Evolutionary conservation across 2,329 filamentous ascomycete genomes (phyloP).

Genomic region (Purpureocillium takamizusanense): DNA sequence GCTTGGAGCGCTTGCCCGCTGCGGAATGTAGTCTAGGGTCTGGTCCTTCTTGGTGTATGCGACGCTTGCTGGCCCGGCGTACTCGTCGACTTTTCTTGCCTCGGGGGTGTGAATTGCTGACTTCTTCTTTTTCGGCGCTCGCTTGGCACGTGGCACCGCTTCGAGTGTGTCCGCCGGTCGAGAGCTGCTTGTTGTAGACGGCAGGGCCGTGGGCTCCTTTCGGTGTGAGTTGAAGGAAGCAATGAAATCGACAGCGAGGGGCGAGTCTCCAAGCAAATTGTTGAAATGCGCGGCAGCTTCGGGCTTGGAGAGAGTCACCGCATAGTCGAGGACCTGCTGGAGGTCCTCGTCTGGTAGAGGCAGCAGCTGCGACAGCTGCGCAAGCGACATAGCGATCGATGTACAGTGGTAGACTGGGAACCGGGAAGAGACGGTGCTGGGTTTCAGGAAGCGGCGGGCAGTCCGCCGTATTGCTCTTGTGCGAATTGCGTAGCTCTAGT

Average conservation of each 20-base stretch:
- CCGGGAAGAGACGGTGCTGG: too few species aligned
- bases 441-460: background rate
- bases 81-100: slow-evolving; percentile 49
- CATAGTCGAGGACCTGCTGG: slow-evolving; percentile 76
- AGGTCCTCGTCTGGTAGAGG: slow-evolving; percentile 80
- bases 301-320: slow-evolving; percentile 63
- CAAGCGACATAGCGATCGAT: slow-evolving; percentile 35
- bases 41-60: slow-evolving; percentile 67
- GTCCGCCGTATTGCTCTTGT: too few species aligned
- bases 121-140: slow-evolving; percentile 47
- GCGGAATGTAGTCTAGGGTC: slow-evolving; percentile 64
- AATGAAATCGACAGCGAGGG: slow-evolving; percentile 67
- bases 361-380: slow-evolving; percentile 70
- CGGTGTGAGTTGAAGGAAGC: slow-evolving; percentile 68
- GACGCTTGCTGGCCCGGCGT: slow-evolving; percentile 55
- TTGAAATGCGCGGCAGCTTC: slow-evolving; percentile 78
- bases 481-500: too few species aligned
- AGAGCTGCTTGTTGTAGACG: slow-evolving; percentile 2
- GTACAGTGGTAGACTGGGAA: background rate
- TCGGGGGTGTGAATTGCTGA: slow-evolving; percentile 53
- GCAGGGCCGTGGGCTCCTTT: slow-evolving; percentile 23
- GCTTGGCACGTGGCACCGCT: slow-evolving; percentile 38
- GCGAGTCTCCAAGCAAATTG: slow-evolving; percentile 79
- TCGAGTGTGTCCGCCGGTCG: slow-evolving; percentile 20
- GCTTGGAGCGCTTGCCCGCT: slow-evolving; percentile 30